Evolutionary conservation across 2,329 filamentous ascomycete species (phyloP).

Genomic region (Chaetomium strumarium): DNA sequence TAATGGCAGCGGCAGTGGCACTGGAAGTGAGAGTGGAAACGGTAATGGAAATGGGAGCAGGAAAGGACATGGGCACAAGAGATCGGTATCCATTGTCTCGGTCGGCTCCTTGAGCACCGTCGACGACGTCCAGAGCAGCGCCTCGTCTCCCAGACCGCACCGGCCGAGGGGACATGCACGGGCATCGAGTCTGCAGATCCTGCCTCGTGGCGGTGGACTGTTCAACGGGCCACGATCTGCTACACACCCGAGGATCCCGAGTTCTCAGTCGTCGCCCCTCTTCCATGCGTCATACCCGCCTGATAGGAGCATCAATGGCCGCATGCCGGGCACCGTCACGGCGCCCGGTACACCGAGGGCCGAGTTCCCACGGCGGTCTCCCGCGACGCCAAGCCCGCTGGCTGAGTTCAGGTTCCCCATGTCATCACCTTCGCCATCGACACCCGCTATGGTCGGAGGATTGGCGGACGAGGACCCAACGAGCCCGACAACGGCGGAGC

Average conservation of each 20-base stretch:
- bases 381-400: slow-evolving; percentile 39
- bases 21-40: neutral
- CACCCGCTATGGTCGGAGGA: slow-evolving; percentile 28
- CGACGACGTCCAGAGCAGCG: slow-evolving; percentile 39
- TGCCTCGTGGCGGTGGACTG: slow-evolving; percentile 41
- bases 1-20: slow-evolving; percentile 12
- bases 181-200: slow-evolving; percentile 75
- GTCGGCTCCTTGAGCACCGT: slow-evolving; percentile 53
- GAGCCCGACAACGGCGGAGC: slow-evolving; percentile 37
- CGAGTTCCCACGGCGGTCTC: slow-evolving; percentile 32
- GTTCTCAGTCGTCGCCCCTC: slow-evolving; percentile 43
- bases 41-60: slow-evolving; percentile 15
- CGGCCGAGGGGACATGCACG: slow-evolving; percentile 65
- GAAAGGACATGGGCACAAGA: slow-evolving; percentile 57
- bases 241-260: slow-evolving; percentile 39
- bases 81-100: slow-evolving; percentile 78
- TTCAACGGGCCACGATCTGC: slow-evolving; percentile 41
- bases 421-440: slow-evolving; percentile 36
- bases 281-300: slow-evolving; percentile 52
- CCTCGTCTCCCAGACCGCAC: slow-evolving; percentile 35
- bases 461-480: slow-evolving; percentile 33
- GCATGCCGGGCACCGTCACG: slow-evolving; percentile 38
- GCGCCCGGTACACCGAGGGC: slow-evolving; percentile 41
- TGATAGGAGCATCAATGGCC: slow-evolving; percentile 37
- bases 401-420: slow-evolving; percentile 55